Evolutionary conservation across 352 stramenopile species (phyloP), one percentile per base, ranked within the genome.

Genomic region (Phytophthora aleatoria): DNA sequence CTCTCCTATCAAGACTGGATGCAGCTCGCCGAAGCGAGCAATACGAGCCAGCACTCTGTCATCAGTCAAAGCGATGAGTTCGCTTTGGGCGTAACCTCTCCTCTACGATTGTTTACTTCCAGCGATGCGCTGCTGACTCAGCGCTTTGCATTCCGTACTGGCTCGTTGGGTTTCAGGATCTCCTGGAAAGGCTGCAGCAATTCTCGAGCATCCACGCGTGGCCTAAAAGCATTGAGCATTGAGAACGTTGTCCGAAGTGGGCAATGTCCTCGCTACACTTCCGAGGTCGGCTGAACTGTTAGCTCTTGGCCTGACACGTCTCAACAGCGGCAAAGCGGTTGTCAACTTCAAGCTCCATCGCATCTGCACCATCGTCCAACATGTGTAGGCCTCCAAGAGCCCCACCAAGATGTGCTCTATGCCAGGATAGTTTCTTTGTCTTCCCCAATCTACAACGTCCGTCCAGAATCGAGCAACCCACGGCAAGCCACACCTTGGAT

Each of bases 1-100:
- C 2, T 75, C 68, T 16, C 67, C 68, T 2, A 72, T 72, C 26
- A 50, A 49, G 55, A 74, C 52, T 5, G 67, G 51, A 9, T 74
- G 67, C 51, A 71, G 67, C 59, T 62, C 62, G 39, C 62, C 54
- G 13, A 71, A 67, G 26, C 31, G 28, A 64, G 16, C 27, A 57
- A 50, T 52, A 48, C 16, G 16, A 42, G 56, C 31, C 11, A 33
- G 27, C 13, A 11, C 41, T 3, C 12, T 43, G 27, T 47, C 24
- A 24, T 36, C 16, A 38, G n/a, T 36, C 16, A 45, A 26, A 58
- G 36, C 28, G 10, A 63, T 0, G 35, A 62, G n/a, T 27, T n/a
- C 42, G 6, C n/a, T 55, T 50, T 16, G 42, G 42, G 31, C 59
- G 51, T 9, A 24, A 38, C 28, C 16, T 13, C 13, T 50, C 13